These are phyloP conservation scores for Globisporangium rhizosaccharum DNA, from an alignment of 352 stramenopile species.

Conservation along the genomic window DNA sequence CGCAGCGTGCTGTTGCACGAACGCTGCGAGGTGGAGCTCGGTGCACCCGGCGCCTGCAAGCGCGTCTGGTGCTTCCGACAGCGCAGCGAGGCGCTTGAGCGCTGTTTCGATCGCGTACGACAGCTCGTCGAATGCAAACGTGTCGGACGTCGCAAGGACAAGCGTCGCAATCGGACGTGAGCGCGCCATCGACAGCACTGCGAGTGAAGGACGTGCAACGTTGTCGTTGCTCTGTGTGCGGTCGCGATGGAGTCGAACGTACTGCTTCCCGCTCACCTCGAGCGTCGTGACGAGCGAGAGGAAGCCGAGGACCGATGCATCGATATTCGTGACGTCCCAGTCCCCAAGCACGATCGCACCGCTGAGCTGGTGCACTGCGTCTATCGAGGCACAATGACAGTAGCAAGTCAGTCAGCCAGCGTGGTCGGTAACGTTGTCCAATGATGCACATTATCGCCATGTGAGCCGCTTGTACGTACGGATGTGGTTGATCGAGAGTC, in stretches of 20 bases:
- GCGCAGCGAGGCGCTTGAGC: constrained; percentile 28
- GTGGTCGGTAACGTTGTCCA: not conserved
- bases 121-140: constrained; percentile 41
- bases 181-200: not conserved
- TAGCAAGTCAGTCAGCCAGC: not conserved
- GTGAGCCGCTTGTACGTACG: constrained; percentile 22
- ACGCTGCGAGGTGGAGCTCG: constrained; percentile 41
- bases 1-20: constrained; percentile 26
- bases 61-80: constrained; percentile 33
- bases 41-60: constrained; percentile 44
- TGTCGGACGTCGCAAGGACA: constrained; percentile 24
- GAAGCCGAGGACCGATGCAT: constrained; percentile 25
- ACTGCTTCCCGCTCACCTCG: constrained; percentile 27
- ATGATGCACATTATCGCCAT: not conserved
- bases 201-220: not conserved
- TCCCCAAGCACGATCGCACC: constrained; percentile 39
- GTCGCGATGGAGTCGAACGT: constrained; percentile 27
- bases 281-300: constrained; percentile 34
- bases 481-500: constrained; percentile 42
- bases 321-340: constrained; percentile 27
- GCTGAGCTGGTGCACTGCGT: constrained; percentile 41
- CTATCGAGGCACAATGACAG: constrained; percentile 11
- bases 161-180: constrained; percentile 37
- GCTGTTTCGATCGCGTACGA: constrained; percentile 30
- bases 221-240: not conserved